These are phyloP conservation scores for Boechera stricta DNA, from an alignment of 345 rosid species.

Conservation along the genomic window DNA sequence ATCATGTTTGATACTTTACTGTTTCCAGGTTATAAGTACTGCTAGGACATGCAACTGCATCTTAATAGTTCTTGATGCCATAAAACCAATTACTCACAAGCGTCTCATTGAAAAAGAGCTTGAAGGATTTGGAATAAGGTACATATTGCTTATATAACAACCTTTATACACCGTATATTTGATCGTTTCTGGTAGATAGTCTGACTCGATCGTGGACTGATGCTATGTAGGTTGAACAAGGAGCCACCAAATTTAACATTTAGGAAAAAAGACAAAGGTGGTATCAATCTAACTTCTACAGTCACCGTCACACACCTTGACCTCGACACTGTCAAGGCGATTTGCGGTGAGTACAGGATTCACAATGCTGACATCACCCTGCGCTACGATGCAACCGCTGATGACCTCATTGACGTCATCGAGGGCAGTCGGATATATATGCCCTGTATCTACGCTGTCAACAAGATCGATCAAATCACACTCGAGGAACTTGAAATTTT, in stretches of 20 bases:
- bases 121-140: constrained; percentile 99
- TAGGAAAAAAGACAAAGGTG: constrained; percentile 99
- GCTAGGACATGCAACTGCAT: constrained; percentile 97
- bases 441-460: constrained; percentile 96
- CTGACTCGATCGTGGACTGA: constrained; percentile 15
- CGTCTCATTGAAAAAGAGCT: constrained; percentile 98
- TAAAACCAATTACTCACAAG: constrained; percentile 98
- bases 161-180: background rate
- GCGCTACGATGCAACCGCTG: constrained; percentile 94
- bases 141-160: constrained; percentile 21
- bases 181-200: constrained; percentile 6
- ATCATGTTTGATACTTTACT: constrained; percentile 18
- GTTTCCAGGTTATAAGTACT: constrained; percentile 88
- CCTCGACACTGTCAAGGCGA: constrained; percentile 94
- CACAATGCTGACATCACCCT: constrained; percentile 98
- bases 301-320: constrained; percentile 87
- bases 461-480: constrained; percentile 97
- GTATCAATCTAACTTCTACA: constrained; percentile 88
- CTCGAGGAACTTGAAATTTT: constrained; percentile 94
- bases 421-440: constrained; percentile 96
- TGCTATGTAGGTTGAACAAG: constrained; percentile 85
- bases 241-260: constrained; percentile 97
- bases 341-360: constrained; percentile 93
- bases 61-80: constrained; percentile 94
- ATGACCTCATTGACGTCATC: constrained; percentile 97